Base-by-base conservation (phyloP, 1,284 basidiomycete genomes). In the Irpex lacteus region DNA sequence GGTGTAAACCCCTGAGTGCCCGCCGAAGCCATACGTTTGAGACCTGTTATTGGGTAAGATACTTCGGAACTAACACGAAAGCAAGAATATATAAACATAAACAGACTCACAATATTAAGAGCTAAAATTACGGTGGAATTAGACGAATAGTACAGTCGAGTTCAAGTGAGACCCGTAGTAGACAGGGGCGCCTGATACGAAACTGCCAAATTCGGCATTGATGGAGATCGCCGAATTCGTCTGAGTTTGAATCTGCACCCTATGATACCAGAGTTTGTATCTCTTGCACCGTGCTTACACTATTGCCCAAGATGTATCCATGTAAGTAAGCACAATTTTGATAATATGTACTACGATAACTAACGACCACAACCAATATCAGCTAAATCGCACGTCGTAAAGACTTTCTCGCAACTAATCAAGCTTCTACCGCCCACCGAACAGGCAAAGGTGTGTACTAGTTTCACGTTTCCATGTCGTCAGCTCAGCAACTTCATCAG, bases 331-430 rank as follows among this genome's bases (percentile, higher is more conserved):
- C 26, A 26, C 4, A 26, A 4, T 26, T 26, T 4, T 26, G 2
- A 26, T 26, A 4, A 26, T 4, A 26, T 26, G 26, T 26, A 26
- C 26, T 4, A 26, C 26, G 26, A 26, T 26, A 26, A 26, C 26
- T 26, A 26, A 26, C 2, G 26, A 26, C 26, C 26, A 4, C 26
- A 26, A 26, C 26, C 26, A 4, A 44, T 18, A 13, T 6, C 18
- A 84, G 83, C 81, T 2, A 74, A 71, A 60, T 70, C 81, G 32
- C 87, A 90, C 71, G 81, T 78, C 47, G 67, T 77, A 60, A 83
- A 81, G 73, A 85, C 84, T 0, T 83, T 86, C 63, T 70, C 77
- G 52, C 75, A 82, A 59, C 76, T 90, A 11, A 66, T 83, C 2
- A 74, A 76, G 60, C 72, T 85, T 0, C 70, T 89, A 5, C 82